These are phyloP conservation scores for Kwoniella sp. DNA, from an alignment of 768 basidiomycete genomes.

Conservation along the genomic window DNA sequence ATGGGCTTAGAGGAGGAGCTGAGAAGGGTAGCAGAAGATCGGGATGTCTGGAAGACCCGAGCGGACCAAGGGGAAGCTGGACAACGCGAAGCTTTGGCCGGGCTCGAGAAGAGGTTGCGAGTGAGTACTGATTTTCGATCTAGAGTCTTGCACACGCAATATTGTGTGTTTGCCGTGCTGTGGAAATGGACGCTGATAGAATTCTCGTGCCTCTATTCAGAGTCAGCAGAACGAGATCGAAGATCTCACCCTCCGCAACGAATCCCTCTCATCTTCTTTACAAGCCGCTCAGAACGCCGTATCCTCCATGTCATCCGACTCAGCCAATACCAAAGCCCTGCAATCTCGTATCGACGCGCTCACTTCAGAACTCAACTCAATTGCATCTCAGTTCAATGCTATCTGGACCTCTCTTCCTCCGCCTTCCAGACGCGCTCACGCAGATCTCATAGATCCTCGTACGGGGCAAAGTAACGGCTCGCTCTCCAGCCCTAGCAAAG, in stretches of 20 bases:
- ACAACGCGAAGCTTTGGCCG: slow-evolving; percentile 18
- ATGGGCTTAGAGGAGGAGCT: slow-evolving; percentile 55
- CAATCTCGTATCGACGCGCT: slow-evolving; percentile 41
- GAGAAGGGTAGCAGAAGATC: slow-evolving; percentile 42
- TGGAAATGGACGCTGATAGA: too few species aligned
- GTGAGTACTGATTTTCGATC: slow-evolving; percentile 27
- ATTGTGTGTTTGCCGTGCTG: too few species aligned
- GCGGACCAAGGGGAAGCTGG: slow-evolving; percentile 38
- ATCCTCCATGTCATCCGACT: slow-evolving; percentile 20
- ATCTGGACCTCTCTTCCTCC: slow-evolving; percentile 83
- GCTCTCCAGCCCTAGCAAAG: slow-evolving; percentile 61
- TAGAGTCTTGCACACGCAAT: too few species aligned
- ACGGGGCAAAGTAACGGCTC: slow-evolving; percentile 41
- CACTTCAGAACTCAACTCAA: slow-evolving; percentile 62
- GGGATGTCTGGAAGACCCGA: slow-evolving; percentile 45
- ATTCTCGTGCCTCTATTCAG: slow-evolving; percentile 24
- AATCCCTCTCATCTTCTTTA: slow-evolving; percentile 47
- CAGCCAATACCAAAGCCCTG: slow-evolving; percentile 33
- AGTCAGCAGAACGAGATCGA: slow-evolving; percentile 41
- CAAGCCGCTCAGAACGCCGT: slow-evolving; percentile 44
- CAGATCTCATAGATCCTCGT: slow-evolving; percentile 58
- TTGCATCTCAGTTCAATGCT: slow-evolving; percentile 68
- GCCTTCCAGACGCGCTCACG: slow-evolving; percentile 70
- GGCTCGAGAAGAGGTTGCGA: slow-evolving; percentile 32
- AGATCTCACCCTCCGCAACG: slow-evolving; percentile 46